Base-by-base conservation (phyloP, 208 protist genomes). In the Blastocrithidia nonstop region DNA sequence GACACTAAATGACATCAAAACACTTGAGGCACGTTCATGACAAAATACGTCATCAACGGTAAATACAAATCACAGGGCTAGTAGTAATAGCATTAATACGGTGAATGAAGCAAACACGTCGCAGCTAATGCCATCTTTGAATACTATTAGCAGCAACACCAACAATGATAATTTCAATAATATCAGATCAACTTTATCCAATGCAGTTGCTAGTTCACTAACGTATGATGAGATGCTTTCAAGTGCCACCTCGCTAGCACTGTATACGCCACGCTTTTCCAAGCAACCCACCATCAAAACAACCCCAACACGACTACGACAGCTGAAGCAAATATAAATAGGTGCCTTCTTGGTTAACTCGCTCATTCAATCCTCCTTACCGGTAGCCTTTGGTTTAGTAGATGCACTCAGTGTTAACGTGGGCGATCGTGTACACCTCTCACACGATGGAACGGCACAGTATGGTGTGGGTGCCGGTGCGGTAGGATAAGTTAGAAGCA, bases 281-380 rank as follows among this genome's bases (percentile, higher is more conserved):
- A 81, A 82, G 31, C 78, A 88, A 60, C 75, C 71, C 0, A 51
- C 67, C 16, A 54, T 84, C 23, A 65, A 71, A 50, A 50, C 76
- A 7, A 25, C 73, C 46, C 78, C 78, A 22, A 41, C 33, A 33
- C 66, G 71, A 37, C 65, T 61, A 28, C 57, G 61, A 24, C 68
- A 70, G 25, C 57, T 92, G 20, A 86, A 85, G 55, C 68, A 71
- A 19, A 66, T 61, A 15, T 78, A 92, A 46, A 61, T 84, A 31
- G 83, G 78, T 11, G 82, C 74, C 57, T 88, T 85, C 33, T 55
- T 92, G 17, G 59, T 88, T 13, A 87, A 64, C 45, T 73, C 80
- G 62, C 50, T 93, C 15, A 20, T 66, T 38, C 67, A 83, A 52
- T 79, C 68, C 28, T 60, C 53, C 44, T 29, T 58, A 7, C 45